Evolutionary conservation across 179 eudicot species (phyloP), one percentile per base, ranked within the genome.

Genomic region (Beta macrorhiza): DNA sequence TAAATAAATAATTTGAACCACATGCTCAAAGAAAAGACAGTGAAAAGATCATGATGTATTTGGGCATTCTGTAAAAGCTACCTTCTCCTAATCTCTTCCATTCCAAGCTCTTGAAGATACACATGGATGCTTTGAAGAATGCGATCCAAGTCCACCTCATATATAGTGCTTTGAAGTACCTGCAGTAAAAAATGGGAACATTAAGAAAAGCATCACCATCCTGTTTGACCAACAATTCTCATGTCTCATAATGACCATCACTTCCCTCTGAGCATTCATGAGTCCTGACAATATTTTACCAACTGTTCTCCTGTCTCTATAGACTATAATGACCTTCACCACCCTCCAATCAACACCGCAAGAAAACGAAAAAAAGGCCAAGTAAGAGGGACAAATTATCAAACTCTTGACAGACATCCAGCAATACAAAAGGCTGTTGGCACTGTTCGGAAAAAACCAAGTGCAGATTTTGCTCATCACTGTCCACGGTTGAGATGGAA

Each of bases 41-140:
- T 2, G 47, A 25, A 57, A 20, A 9, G 7, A 81, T 14, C 19
- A 51, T 44, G 53, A 37, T 44, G 53, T 25, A 68, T 10, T 17
- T 76, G 16, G 51, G 49, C 10, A 22, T 69, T 44, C 10, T 55
- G 79, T 53, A 79, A 47, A 22, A 57, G 37, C 63, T 90, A 94
- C 99, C 99, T 97, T 85, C 92, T 91, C 87, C 98, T 88, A 55
- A 97, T 97, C 82, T 97, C 99, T 83, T 97, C 99, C 98, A 94
- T 97, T 37, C 99, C 99, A 83, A 94, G 86, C 74, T 91, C 99
- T 88, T 97, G 98, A 80, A 97, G 88, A 83, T 97, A 97, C 75
- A 94, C 87, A 85, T 97, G 99, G 86, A 97, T 91, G 83, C 99
- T 91, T 83, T 97, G 97, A 74, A 97, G 97, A 85, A 97, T 90